Conservation (phyloP, 2,329 filamentous ascomycete species). For the Verticillium nubilum region DNA sequence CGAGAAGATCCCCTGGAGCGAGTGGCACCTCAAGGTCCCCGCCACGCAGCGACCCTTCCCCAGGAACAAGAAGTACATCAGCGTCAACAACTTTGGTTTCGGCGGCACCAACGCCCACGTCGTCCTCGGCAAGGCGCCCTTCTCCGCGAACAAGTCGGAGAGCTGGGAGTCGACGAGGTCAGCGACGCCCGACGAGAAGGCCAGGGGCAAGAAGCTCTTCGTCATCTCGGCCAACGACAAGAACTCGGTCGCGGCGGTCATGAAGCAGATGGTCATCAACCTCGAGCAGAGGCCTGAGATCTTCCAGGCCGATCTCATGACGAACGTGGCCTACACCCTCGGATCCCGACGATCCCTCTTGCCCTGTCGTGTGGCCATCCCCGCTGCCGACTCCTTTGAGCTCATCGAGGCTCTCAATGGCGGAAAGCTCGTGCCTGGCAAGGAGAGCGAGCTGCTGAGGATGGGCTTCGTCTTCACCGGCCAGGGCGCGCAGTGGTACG, state of each 20-base stretch:
- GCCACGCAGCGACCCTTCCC: conserved; percentile 13
- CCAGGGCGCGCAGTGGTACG: conserved; percentile 13
- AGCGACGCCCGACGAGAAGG: conserved; percentile 25
- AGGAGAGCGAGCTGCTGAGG: conserved; percentile 23
- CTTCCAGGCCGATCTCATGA: conserved; percentile 16
- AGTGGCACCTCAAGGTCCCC: conserved; percentile 10
- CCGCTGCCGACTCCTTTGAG: conserved; percentile 1
- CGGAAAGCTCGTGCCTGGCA: conserved; percentile 25
- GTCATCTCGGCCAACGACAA: conserved; percentile 3
- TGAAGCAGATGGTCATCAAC: conserved; percentile 27
- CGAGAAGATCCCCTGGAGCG: conserved; percentile 18
- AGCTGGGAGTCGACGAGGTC: not conserved
- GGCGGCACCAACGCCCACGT: conserved; percentile 17
- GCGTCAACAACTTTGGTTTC: conserved; percentile 23
- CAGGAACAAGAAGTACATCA: not conserved
- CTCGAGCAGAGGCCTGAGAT: conserved; percentile 33
- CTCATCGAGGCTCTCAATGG: conserved; percentile 28
- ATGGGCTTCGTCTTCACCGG: conserved; percentile 11
- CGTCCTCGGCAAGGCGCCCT: conserved; percentile 9
- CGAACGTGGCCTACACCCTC: conserved; percentile 1
- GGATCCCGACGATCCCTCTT: conserved; percentile 21
- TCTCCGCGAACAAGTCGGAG: conserved; percentile 5
- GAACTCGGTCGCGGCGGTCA: conserved; percentile 13
- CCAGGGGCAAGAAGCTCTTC: conserved; percentile 12
- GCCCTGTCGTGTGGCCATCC: conserved; percentile 10